Evolutionary conservation across 768 basidiomycete species (phyloP), one percentile per base, ranked within the genome.

Genomic region (Amanita fuliginea): DNA sequence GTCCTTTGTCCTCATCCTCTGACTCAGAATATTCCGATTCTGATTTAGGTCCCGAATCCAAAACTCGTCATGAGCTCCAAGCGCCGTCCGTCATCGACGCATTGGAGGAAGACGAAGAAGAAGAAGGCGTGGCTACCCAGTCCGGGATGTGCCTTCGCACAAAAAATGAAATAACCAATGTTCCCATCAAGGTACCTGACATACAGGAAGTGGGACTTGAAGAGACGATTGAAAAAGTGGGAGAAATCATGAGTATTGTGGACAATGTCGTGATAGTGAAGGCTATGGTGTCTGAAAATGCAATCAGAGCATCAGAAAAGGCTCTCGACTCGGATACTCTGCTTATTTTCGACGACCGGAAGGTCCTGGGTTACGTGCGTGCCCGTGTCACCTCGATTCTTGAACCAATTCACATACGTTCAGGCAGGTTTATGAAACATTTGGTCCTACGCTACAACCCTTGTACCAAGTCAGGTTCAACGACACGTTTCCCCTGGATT

Each of bases 401-500:
- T 40, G 32, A 40, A 40, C 49, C 48, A 41, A 21, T 46, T 53
- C 55, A 57, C 49, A 35, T 51, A 44, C 28, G 44, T 59, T 54
- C 52, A 56, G 55, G 8, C 62, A 94, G 90, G 72, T 97, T 46
- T 88, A 85, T 60, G 95, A 98, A 67, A 96, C 94, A 0, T 98
- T 98, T 65, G 95, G 95, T 8, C 92, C 95, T 2, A 90, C 94
- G 7, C 75, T 77, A 16, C 83, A 88, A 52, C 95, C 95, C 5
- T 69, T 95, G 51, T 98, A 98, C 61, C 86, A 91, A 57, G 73
- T 97, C 54, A 82, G 81, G 58, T 90, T 94, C 64, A 84, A 74
- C 55, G 69, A 78, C 32, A 61, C 71, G 3, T 83, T 80, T 56
- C 78, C 85, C 4, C 62, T 87, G 39, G 73, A 86, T 59, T 59